Evolutionary conservation across 176 grass and related monocot species (phyloP).

Genomic region (Oryza officinalis): DNA sequence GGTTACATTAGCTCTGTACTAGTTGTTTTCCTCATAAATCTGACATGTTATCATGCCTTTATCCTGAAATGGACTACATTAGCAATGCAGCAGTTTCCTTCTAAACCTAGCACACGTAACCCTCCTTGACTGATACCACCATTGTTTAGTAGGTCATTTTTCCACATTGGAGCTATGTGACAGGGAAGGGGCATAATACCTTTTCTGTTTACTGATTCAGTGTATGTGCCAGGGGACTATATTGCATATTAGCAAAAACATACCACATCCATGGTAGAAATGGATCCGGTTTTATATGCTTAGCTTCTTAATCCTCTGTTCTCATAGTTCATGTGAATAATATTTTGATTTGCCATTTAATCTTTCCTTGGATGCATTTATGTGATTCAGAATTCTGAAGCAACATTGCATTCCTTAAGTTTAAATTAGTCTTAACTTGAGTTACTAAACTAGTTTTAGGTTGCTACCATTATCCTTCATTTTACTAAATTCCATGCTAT

Average conservation of each 20-base stretch:
- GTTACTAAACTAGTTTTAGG: not conserved
- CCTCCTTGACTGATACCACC: not conserved
- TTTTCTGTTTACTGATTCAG: not conserved
- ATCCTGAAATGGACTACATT: not conserved
- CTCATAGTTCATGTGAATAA: not conserved
- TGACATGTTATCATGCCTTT: not conserved
- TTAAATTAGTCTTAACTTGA: not conserved
- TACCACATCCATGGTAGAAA: not conserved
- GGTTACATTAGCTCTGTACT: not conserved
- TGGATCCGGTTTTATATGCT: not conserved
- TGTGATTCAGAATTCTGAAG: not conserved
- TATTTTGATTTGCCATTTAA: not conserved
- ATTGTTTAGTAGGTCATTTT: not conserved
- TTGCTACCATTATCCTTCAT: not conserved
- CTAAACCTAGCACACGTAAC: not conserved
- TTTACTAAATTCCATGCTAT: not conserved
- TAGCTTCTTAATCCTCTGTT: not conserved
- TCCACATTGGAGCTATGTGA: no score
- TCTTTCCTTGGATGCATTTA: not conserved
- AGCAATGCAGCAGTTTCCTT: not conserved
- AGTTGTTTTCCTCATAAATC: not conserved
- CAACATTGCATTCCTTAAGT: not conserved
- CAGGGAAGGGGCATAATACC: no score
- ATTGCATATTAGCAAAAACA: not conserved
- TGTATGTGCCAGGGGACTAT: not conserved